A percentile compares a stretch with the other conserved stretches of the same genome.
Conservation (phyloP, 352 stramenopile species). For the Hyaloperonospora arabidopsidis region DNA sequence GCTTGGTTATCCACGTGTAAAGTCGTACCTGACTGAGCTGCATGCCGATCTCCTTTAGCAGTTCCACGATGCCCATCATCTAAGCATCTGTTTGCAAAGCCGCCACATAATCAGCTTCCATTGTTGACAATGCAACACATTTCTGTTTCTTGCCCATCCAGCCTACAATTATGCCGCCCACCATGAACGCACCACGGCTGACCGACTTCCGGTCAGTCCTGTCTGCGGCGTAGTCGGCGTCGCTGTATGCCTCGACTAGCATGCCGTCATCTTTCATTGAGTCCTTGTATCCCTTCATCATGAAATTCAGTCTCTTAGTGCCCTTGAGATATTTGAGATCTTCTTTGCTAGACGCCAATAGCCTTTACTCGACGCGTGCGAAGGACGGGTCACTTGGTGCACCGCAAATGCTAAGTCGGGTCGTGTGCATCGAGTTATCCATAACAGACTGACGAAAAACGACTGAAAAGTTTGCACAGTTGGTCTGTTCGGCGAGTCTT, state of each 20-base stretch:
- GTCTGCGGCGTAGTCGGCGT: not conserved
- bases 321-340: slow-evolving; percentile 20
- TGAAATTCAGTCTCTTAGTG: slow-evolving; percentile 15
- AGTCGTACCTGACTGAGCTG: no score
- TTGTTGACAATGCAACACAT: no score
- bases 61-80: no score
- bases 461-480: slow-evolving; percentile 24
- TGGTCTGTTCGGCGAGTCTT: not conserved
- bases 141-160: no score
- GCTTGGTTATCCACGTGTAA: no score
- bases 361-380: slow-evolving; percentile 2
- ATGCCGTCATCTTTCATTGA: not conserved
- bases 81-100: no score
- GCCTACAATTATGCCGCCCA: no score
- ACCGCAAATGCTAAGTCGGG: slow-evolving; percentile 25
- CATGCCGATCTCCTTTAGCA: no score
- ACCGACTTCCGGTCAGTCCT: slow-evolving; percentile 17
- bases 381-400: no score
- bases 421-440: slow-evolving; percentile 17
- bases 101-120: no score
- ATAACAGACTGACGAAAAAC: slow-evolving; percentile 13
- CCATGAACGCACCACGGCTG: not conserved
- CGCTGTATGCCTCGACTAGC: slow-evolving; percentile 10
- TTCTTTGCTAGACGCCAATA: slow-evolving; percentile 18
- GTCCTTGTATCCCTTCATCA: not conserved